Evolutionary conservation across 257 asterid genomes (phyloP).

Genomic region (Capsicum rhomboideum): DNA sequence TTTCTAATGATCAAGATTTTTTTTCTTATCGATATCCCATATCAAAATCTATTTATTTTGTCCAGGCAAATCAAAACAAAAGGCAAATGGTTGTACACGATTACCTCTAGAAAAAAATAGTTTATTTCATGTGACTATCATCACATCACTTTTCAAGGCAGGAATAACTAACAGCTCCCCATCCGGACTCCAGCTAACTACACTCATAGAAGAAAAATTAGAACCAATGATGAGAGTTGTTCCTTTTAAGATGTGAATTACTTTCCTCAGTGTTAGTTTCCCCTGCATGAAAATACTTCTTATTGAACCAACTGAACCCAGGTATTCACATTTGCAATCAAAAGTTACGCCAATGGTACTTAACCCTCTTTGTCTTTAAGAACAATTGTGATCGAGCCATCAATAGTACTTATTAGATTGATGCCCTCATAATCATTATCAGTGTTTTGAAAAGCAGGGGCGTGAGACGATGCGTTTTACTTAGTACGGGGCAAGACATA

Average conservation of each 20-base stretch:
- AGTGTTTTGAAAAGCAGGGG: too few species aligned
- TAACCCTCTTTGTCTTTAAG: constrained; percentile 85
- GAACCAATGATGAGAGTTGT: constrained; percentile 63
- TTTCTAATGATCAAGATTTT: constrained; percentile 81
- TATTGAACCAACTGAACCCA: constrained; percentile 73
- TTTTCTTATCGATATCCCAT: constrained; percentile 89
- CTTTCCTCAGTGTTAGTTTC: constrained; percentile 88
- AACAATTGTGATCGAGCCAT: constrained; percentile 83
- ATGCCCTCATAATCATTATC: constrained; percentile 95
- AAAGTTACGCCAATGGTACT: constrained; percentile 80
- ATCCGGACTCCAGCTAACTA: constrained; percentile 89
- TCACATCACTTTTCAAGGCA: constrained; percentile 84
- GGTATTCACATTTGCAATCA: constrained; percentile 81
- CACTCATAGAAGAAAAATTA: constrained; percentile 44
- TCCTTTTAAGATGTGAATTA: constrained; percentile 64
- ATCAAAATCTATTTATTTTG: constrained; percentile 68
- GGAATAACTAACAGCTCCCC: constrained; percentile 91
- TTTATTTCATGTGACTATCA: constrained; percentile 82
- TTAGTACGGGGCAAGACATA: too few species aligned
- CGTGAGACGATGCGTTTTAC: too few species aligned
- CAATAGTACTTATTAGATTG: constrained; percentile 81
- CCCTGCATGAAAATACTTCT: constrained; percentile 83
- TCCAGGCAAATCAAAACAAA: constrained; percentile 84
- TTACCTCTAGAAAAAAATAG: constrained; percentile 75
- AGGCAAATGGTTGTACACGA: constrained; percentile 67